A percentile compares a stretch with the other conserved stretches of the same genome.
These are phyloP conservation scores for Ilex asprella DNA, from an alignment of 257 asterid species.

Conservation along the genomic window DNA sequence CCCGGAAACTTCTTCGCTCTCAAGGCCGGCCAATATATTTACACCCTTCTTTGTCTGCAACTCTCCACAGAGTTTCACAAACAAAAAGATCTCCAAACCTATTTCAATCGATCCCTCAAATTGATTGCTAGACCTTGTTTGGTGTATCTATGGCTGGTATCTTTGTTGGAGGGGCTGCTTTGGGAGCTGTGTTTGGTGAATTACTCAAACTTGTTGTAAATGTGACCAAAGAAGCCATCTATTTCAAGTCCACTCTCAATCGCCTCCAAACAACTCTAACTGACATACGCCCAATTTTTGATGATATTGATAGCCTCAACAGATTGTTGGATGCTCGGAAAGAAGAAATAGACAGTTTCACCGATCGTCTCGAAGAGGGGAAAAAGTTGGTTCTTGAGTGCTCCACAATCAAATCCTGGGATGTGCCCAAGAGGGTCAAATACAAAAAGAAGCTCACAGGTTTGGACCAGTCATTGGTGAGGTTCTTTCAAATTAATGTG, in stretches of 20 bases:
- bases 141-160: too few species aligned
- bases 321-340: background rate
- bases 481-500: slow-evolving; percentile 22
- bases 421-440: slow-evolving; percentile 4
- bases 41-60: too few species aligned
- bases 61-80: too few species aligned
- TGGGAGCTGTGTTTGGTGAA: slow-evolving; percentile 11
- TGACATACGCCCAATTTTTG: slow-evolving; percentile 3
- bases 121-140: too few species aligned
- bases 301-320: slow-evolving; percentile 6
- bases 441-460: slow-evolving; percentile 12
- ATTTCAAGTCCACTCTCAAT: slow-evolving; percentile 6
- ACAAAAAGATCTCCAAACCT: too few species aligned
- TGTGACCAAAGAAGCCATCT: background rate
- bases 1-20: too few species aligned
- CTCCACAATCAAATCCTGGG: slow-evolving; percentile 12
- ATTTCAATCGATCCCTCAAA: too few species aligned
- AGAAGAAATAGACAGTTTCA: slow-evolving; percentile 4
- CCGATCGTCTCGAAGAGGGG: background rate
- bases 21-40: too few species aligned
- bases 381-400: slow-evolving; percentile 13
- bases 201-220: slow-evolving; percentile 5
- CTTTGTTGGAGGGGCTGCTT: too few species aligned
- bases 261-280: slow-evolving; percentile 11
- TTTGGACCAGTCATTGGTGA: slow-evolving; percentile 6